These are phyloP conservation scores for Blumeriella jaapii DNA, from an alignment of 2,329 filamentous ascomycete species.

Conservation along the genomic window DNA sequence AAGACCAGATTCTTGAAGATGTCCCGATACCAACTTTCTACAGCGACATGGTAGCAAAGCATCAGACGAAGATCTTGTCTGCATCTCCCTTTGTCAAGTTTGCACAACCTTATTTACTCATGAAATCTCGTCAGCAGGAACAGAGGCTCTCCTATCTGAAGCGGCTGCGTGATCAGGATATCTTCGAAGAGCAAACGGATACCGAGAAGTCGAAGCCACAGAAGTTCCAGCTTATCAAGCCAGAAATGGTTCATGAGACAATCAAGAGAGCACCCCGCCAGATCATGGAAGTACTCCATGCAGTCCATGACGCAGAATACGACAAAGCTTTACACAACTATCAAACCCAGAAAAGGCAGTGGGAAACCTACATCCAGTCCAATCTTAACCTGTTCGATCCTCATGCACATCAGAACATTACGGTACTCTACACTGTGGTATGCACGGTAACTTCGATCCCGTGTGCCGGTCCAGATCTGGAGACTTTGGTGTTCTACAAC, in stretches of 20 bases:
- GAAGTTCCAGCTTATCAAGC: constrained; percentile 82
- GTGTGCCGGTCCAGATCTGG: constrained; percentile 80
- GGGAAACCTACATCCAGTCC: constrained; percentile 88
- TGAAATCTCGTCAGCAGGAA: constrained; percentile 86
- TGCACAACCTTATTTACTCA: constrained; percentile 82
- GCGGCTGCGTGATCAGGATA: constrained; percentile 66
- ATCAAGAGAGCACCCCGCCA: constrained; percentile 71
- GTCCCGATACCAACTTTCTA: constrained; percentile 85
- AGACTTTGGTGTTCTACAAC: constrained; percentile 87
- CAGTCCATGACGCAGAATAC: constrained; percentile 92
- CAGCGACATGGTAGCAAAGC: constrained; percentile 86
- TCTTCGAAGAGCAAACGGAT: constrained; percentile 41
- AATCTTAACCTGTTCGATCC: constrained; percentile 88
- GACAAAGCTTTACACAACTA: constrained; percentile 92
- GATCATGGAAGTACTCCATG: constrained; percentile 86
- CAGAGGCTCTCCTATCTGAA: constrained; percentile 72
- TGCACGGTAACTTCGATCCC: constrained; percentile 91
- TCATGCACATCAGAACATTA: constrained; percentile 91
- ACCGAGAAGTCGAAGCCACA: constrained; percentile 53
- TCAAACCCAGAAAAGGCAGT: constrained; percentile 85
- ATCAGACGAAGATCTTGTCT: constrained; percentile 85
- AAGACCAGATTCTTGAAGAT: constrained; percentile 59
- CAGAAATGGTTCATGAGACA: constrained; percentile 86
- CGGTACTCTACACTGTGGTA: constrained; percentile 85
- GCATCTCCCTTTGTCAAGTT: constrained; percentile 96